Evolutionary conservation across 352 stramenopile genomes (phyloP), one percentile per base, ranked within the genome.

Genomic region (Globisporangium takayamanum): DNA sequence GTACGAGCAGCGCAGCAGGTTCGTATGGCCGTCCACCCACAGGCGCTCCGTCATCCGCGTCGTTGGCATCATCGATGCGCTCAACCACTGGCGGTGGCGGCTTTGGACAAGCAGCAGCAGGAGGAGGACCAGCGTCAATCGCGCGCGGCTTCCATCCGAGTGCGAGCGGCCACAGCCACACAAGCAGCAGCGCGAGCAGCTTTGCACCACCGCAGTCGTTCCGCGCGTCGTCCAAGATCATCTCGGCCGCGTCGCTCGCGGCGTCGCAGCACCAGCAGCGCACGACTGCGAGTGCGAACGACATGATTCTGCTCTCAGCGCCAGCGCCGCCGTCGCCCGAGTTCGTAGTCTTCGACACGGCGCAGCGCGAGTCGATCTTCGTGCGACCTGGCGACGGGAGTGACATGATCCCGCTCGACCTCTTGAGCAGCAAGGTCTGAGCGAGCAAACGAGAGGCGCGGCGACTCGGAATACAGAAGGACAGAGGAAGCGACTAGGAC

Each of bases 381-480:
- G 62, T 53, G 37, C 66, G 60, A 5, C 48, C 66, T 0, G 58
- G 66, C 42, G 62, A 75, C 41, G 56, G 70, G 49, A 73, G 59
- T 14, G 77, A 87, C 50, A 87, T 87, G 77, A 87, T 87, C 37
- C 74, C 71, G 36, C 60, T 87, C 15, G 56, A 72, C 26, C 33
- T 39, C 33, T 69, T 87, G 20, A 76, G 52, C 65, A 60, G 41
- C 39, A 62, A 59, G 41, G 45, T 16, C 22, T 59, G 42, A 28
- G 22, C 20, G 14, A 18, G 5, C 18, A 8, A n/a, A 51, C 6
- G 18, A 46, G 41, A 18, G 33, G 39, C 5, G 5, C 37, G 2
- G 37, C 41, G 18, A 8, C 41, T 46, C 20, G 33, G 33, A 39
- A 3, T 33, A 6, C 28, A 33, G 28, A 33, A 33, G 28, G 28